Evolutionary conservation across 2,329 filamentous ascomycete species (phyloP).

Genomic region (Curvularia hawaiiensis): DNA sequence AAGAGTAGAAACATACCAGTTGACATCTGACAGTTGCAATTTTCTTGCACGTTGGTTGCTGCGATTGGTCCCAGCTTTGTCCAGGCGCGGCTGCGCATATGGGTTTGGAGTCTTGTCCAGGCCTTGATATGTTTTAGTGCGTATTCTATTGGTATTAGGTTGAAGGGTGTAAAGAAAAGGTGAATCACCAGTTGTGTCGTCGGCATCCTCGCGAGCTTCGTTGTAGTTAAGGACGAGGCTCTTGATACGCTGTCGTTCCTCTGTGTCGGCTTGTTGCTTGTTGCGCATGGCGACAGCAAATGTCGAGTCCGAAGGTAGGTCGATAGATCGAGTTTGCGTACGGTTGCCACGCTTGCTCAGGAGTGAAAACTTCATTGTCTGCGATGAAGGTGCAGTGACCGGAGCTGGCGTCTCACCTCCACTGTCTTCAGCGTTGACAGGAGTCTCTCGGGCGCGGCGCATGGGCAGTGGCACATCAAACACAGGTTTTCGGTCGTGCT

Average conservation of each 20-base stretch:
- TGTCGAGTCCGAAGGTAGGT: slow-evolving; percentile 85
- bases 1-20: slow-evolving; percentile 73
- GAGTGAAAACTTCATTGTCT: slow-evolving; percentile 94
- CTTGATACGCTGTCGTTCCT: slow-evolving; percentile 98
- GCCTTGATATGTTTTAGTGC: slow-evolving; percentile 45
- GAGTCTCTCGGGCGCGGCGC: slow-evolving; percentile 68
- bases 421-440: slow-evolving; percentile 48
- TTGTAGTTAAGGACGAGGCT: slow-evolving; percentile 90
- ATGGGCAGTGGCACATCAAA: slow-evolving; percentile 99
- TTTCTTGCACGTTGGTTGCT: slow-evolving; percentile 84
- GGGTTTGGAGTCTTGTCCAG: slow-evolving; percentile 50
- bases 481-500: slow-evolving; percentile 90
- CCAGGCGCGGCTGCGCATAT: slow-evolving; percentile 54
- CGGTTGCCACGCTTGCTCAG: slow-evolving; percentile 96
- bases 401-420: slow-evolving; percentile 48
- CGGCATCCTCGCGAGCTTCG: slow-evolving; percentile 81
- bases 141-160: slow-evolving; percentile 57
- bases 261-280: slow-evolving; percentile 91
- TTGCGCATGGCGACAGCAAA: slow-evolving; percentile 96
- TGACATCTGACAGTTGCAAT: slow-evolving; percentile 93
- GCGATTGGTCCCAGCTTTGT: slow-evolving; percentile 67
- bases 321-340: slow-evolving; percentile 92
- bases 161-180: slow-evolving; percentile 49
- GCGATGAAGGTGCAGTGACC: slow-evolving; percentile 40
- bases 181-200: slow-evolving; percentile 70